Evolutionary conservation across 306 rosid genomes (phyloP), one percentile per base, ranked within the genome.

Genomic region (Lotus japonicus): DNA sequence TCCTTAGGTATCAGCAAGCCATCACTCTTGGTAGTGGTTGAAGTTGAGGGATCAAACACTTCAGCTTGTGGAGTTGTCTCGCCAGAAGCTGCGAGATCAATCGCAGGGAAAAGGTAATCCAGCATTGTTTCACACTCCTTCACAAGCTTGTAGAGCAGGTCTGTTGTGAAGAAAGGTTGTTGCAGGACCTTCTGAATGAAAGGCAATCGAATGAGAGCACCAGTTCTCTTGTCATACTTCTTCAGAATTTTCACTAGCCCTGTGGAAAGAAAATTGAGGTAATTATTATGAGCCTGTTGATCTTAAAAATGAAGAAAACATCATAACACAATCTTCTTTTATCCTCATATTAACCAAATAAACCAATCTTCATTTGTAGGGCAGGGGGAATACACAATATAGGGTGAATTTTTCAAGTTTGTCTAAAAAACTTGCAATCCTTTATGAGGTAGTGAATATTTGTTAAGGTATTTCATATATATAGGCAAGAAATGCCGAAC

Each of bases 141-240:
- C 64, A 95, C 92, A 36, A 95, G 96, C 86, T 95, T 95, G 83
- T 83, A 87, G 63, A 95, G 88, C 89, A 95, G 78, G 76, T 95
- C 99, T 2, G 89, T 90, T 56, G 95, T 95, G 65, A 88, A 90
- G 86, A 95, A 95, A 70, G 99, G 97, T 76, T 95, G 95, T 17
- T 85, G 97, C 79, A 95, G 71, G 64, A 95, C 99, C 83, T 84
- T 95, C 78, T 88, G 96, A 67, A 95, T 95, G 79, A 90, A 95
- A 68, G 99, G 97, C 84, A 95, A 64, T 55, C 99, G 99, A 65
- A 88, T 90, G 41, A 95, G 95, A 41, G 97, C 97, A 26, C 99
- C 99, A 6, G 99, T 95, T 82, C 99, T 82, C 80, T 95, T 95
- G 84, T 95, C 99, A 66, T 95, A 90, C 85, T 95, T 95, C 79